Evolutionary conservation across 768 basidiomycete genomes (phyloP), one percentile per base, ranked within the genome.

Genomic region (Boletus rubroflammeus): DNA sequence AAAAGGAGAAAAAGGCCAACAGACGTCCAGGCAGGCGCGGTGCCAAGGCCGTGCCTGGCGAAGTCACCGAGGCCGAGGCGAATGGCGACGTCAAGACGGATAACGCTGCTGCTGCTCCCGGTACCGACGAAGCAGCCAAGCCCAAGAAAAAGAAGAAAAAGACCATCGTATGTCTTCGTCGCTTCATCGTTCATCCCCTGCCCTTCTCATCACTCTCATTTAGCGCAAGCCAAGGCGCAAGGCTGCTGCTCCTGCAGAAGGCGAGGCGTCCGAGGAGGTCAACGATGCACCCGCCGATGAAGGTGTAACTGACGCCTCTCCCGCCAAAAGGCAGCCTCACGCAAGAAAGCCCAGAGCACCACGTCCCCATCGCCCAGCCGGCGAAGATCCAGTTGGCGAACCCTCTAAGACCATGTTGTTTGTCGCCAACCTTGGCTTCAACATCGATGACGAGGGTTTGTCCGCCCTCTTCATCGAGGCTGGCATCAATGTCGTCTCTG

Each of bases 361-460:
- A 50, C 87, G 84, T 51, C 67, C 79, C 51, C 73, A 78, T 49
- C 90, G 90, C 64, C 81, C 88, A 28, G 81, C 78, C 29, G 92
- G 90, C 50, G 87, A 93, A 72, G 88, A 90, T 56, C 93, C 93
- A 28, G 78, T 75, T 50, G 93, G 93, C 64, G 92, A 93, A 70
- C 91, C 87, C 29, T 93, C 91, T 69, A 88, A 88, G 78, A 88
- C 80, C 53, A 84, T 91, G 75, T 79, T 98, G 61, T 98, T 98
- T 65, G 94, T 98, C 63, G 96, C 95, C 76, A 98, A 98, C 78
- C 92, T 98, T 56, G 92, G 93, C 42, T 98, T 98, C 83, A 85
- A 75, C 70, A 83, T 98, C 59, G 90, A 92, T 54, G 95, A 98
- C 67, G 87, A 78, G 29, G 86, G 80, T 50, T 85, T 99, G 60